Evolutionary conservation across 1,139 yeast species (phyloP), one percentile per base, ranked within the genome.

Genomic region (Magnusiomyces clavatus): DNA sequence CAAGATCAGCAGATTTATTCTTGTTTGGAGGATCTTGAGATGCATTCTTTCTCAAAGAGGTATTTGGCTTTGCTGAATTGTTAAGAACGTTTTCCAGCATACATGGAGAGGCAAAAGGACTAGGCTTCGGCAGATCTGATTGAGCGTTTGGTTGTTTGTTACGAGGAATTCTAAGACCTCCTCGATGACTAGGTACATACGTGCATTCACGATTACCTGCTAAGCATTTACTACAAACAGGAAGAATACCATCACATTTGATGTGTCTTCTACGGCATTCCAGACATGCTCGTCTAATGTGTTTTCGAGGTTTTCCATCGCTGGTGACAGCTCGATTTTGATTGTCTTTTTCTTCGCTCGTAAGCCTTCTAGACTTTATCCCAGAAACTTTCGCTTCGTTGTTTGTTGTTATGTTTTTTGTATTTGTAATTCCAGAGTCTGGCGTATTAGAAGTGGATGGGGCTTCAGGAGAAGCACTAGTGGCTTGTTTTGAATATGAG

Each of bases 71-170:
- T 14, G 14, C 24, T 19, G 44, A 42, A 11, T 17, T 19, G 44
- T 31, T 14, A 10, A 20, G 14, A n/a, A 20, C 29, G 11, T 35
- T 11, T 17, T 45, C 48, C 11, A 45, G 40, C 48, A 45, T 45
- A 19, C 48, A 75, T 82, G 61, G 79, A 77, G 60, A 77, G 77
- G 50, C 67, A 74, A 50, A 95, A 87, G 65, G 96, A 89, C 68
- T 96, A 87, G 61, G 83, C 95, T 0, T 89, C 87, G 68, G 82
- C 90, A 39, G 76, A 89, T 68, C 24, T 24, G 8, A 29, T n/a
- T 50, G 40, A 11, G 12, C 39, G 11, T 37, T 44, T 14, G 41
- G 46, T 3, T 41, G 48, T 36, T 54, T 51, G 24, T 49, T 51
- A 29, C 52, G 39, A 10, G 56, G 56, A n/a, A 54, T 46, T 36